Percentiles rank a stretch among this genome's conserved stretches.
phyloP scores from a whole-genome alignment of 2,329 filamentous ascomycete genomes.

The Sporothrix phasma region DNA sequence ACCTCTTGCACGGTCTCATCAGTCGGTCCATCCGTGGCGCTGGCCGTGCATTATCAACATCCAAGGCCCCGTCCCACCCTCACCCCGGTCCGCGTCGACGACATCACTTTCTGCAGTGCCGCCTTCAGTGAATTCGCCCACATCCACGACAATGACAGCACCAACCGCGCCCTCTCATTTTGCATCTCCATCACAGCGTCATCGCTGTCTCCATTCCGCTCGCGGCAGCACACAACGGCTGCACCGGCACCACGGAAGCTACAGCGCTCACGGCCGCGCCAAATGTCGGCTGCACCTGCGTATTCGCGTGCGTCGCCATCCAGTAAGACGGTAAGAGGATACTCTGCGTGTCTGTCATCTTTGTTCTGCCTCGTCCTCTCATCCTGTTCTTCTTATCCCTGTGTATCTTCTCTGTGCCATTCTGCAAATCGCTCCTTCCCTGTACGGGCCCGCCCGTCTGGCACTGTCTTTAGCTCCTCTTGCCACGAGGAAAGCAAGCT shows the following conservation, averaged over 20 bases:
- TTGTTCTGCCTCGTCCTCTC: neutral
- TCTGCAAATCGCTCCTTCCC: neutral
- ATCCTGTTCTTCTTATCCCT: neutral
- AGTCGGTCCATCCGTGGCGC: constrained; percentile 20
- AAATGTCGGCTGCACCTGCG: constrained; percentile 1
- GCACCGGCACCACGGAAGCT: neutral
- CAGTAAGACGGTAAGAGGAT: constrained; percentile 4
- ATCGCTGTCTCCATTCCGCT: neutral
- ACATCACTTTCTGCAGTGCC: neutral
- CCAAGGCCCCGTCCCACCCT: constrained; percentile 15
- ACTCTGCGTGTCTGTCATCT: neutral
- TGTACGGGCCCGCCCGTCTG: constrained; percentile 1
- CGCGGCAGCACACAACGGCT: neutral
- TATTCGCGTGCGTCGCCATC: constrained; percentile 1
- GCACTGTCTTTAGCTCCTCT: neutral
- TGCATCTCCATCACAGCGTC: neutral
- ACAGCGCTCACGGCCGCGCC: neutral
- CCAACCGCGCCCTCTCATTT: neutral
- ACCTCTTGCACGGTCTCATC: constrained; percentile 24
- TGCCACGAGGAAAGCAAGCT: neutral
- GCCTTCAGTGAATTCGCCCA: neutral
- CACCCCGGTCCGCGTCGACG: neutral
- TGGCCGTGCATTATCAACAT: constrained; percentile 12
- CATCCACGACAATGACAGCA: neutral
- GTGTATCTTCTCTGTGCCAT: neutral